These are phyloP conservation scores for bread wheat (Triticum aestivum) DNA, from an alignment of 176 grass and related monocot species.

Conservation along the genomic window IWGSC_CS_RefSeq_v2.1 NC_057795.1:15210241-15210740, in stretches of 20 bases:
- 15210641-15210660: not conserved
- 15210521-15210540: not conserved
- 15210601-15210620: rapidly evolving
- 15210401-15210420: rapidly evolving
- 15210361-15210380: rapidly evolving
- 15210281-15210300: too few species aligned
- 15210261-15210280: too few species aligned
- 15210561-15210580: not conserved
- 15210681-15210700: not conserved
- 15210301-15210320: not conserved
- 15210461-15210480: not conserved
- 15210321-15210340: rapidly evolving
- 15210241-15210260: too few species aligned
- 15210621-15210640: too few species aligned
- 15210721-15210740: not conserved
- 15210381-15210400: rapidly evolving
- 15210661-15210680: not conserved
- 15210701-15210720: not conserved
- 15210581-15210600: not conserved
- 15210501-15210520: rapidly evolving
- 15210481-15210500: not conserved
- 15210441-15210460: rapidly evolving
- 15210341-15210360: rapidly evolving
- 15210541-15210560: rapidly evolving
- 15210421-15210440: rapidly evolving